A percentile compares a stretch with the other conserved stretches of the same genome.
phyloP scores from a whole-genome alignment of 177 flowering plant genomes.

The Vitis hybrid region DNA sequence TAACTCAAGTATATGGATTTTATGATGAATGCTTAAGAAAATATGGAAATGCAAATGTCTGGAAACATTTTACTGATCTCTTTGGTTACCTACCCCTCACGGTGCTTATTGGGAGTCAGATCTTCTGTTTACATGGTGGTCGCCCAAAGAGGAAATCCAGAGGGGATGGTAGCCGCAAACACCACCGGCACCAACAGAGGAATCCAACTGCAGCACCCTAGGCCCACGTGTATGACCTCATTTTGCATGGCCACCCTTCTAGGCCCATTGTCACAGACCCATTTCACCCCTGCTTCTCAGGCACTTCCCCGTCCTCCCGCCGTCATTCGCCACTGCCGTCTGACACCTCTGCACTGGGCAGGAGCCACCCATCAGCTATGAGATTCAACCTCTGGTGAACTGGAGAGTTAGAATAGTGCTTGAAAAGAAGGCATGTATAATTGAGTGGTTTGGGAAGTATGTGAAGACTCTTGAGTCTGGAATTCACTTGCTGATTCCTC shows the following conservation, averaged over 20 bases:
- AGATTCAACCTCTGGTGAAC: constrained; percentile 57
- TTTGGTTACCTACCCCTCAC: constrained; percentile 49
- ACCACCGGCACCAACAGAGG: too few relatives aligned
- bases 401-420: constrained; percentile 90
- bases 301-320: constrained; percentile 1
- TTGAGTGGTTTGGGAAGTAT: constrained; percentile 89
- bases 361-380: constrained; percentile 40
- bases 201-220: too few relatives aligned
- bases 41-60: constrained; percentile 52
- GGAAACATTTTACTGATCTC: constrained; percentile 50
- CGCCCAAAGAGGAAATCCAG: too few relatives aligned
- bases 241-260: too few relatives aligned
- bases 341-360: constrained; percentile 35
- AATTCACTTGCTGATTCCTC: constrained; percentile 71
- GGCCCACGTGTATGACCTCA: too few relatives aligned
- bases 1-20: constrained; percentile 28
- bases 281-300: too few relatives aligned
- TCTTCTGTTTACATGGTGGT: not conserved
- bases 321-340: constrained; percentile 14
- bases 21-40: constrained; percentile 52
- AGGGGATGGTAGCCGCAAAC: too few relatives aligned
- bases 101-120: constrained; percentile 36
- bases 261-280: too few relatives aligned
- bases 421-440: constrained; percentile 76
- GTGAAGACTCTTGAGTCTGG: constrained; percentile 74